Evolutionary conservation across 352 stramenopile species (phyloP).

Genomic region (Porosira glacialis): DNA sequence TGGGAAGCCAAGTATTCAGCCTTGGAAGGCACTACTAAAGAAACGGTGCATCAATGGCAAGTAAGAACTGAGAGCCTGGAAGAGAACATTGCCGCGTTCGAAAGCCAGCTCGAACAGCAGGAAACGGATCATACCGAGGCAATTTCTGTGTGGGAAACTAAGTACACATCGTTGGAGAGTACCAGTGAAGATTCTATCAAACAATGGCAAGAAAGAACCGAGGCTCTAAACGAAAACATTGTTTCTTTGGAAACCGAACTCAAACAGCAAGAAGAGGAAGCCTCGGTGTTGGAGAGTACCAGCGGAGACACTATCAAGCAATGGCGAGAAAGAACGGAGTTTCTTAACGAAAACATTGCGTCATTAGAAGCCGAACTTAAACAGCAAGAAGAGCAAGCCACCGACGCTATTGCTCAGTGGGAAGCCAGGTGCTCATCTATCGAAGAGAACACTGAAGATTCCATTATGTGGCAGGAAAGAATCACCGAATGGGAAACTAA

Average conservation of each 20-base stretch:
- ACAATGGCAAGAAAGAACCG: constrained; percentile 31
- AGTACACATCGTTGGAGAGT: constrained; percentile 21
- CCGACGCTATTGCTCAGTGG: constrained; percentile 65
- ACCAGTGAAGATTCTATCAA: constrained; percentile 23
- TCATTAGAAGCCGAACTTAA: constrained; percentile 31
- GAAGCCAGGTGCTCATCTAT: constrained; percentile 49
- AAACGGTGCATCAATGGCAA: constrained; percentile 50
- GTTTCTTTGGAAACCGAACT: constrained; percentile 40
- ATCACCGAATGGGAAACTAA: constrained; percentile 44
- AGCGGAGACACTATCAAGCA: constrained; percentile 36
- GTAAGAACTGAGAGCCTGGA: constrained; percentile 39
- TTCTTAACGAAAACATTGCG: constrained; percentile 19
- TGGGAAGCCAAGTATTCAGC: constrained; percentile 60
- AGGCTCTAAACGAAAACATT: constrained; percentile 6
- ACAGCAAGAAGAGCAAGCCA: constrained; percentile 46
- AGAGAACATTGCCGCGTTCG: constrained; percentile 34
- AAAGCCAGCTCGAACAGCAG: constrained; percentile 51
- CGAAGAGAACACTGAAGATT: constrained; percentile 39
- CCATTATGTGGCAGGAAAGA: too few relatives aligned
- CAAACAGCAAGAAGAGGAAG: constrained; percentile 53
- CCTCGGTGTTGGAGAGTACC: constrained; percentile 45
- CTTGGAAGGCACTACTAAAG: constrained; percentile 38
- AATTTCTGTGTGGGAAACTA: constrained; percentile 23
- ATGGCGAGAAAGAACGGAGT: background rate
- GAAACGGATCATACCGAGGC: constrained; percentile 38